Conservation (phyloP, 2,329 filamentous ascomycete genomes). For the Sporothrix protearum region DNA sequence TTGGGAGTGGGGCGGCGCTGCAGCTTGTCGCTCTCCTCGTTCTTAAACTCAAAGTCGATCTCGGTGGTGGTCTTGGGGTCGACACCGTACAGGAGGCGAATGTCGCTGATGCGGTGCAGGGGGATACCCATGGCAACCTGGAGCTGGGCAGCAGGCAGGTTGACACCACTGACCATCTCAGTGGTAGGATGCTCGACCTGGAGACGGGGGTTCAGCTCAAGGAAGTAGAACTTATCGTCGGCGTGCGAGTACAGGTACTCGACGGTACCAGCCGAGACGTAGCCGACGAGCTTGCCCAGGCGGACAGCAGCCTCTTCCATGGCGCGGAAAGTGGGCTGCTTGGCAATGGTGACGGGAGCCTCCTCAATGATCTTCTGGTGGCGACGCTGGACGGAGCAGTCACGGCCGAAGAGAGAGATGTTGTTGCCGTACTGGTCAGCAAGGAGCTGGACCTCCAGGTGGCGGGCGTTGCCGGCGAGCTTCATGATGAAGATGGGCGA, state of each 20-base stretch:
- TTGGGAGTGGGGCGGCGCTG: slow-evolving; percentile 90
- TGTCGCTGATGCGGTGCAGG: slow-evolving; percentile 91
- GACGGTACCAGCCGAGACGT: slow-evolving; percentile 97
- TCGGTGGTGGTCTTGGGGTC: slow-evolving; percentile 81
- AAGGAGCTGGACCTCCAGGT: slow-evolving; percentile 94
- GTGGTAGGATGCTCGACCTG: slow-evolving; percentile 99
- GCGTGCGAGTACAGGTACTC: slow-evolving; percentile 98
- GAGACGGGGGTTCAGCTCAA: slow-evolving; percentile 96
- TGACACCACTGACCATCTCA: slow-evolving; percentile 98
- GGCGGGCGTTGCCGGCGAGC: slow-evolving; percentile 89
- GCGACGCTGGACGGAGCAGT: slow-evolving; percentile 95
- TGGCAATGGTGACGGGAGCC: slow-evolving; percentile 94
- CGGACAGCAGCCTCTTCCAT: slow-evolving; percentile 98
- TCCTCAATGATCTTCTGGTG: slow-evolving; percentile 99
- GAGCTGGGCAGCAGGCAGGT: slow-evolving; percentile 92
- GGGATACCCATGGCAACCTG: slow-evolving; percentile 99
- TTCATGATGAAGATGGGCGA: slow-evolving; percentile 99
- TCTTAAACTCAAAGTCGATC: slow-evolving; percentile 96
- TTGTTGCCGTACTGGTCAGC: slow-evolving; percentile 99
- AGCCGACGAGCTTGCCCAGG: slow-evolving; percentile 88
- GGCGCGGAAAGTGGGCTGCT: slow-evolving; percentile 78
- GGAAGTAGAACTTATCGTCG: slow-evolving; percentile 99
- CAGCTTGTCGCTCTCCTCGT: slow-evolving; percentile 73
- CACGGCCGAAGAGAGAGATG: slow-evolving; percentile 96
- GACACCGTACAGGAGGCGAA: slow-evolving; percentile 90